Evolutionary conservation across 2,329 filamentous ascomycete species (phyloP), one percentile per base, ranked within the genome.

Genomic region (Pezicula carpinea): DNA sequence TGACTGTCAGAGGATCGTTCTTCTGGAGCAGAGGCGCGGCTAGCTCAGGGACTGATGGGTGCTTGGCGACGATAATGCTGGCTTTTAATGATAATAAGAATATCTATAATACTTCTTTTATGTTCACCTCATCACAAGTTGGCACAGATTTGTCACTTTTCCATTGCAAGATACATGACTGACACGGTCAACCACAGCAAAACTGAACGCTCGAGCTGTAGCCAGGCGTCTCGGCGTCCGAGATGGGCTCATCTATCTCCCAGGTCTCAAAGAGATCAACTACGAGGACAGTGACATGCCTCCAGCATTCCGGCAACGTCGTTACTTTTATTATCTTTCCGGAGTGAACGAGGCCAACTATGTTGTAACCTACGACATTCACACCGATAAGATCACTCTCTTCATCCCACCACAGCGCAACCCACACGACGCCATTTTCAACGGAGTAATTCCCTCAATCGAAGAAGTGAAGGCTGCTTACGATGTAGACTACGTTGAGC

Each of bases 401-500:
- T 93, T 85, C 77, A 81, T 92, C 40, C 86, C 87, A 2, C 78
- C 80, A 22, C 53, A 36, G 56, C 79, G 83, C 53, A 79, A 86
- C 54, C 79, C 77, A 13, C 72, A 71, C 14, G 71, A 76, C 55
- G 71, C 78, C 10, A 76, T 88, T 41, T 89, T 78, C 75, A 79
- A 78, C 58, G 85, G 85, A 14, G 72, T 71, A 29, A 78, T 75
- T 18, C 82, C 82, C 0, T 76, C 73, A 8, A 69, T 73, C 10
- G 75, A 82, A 13, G 80, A 87, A 48, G 84, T 83, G 48, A 69
- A 79, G 54, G 69, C 69, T 2, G 72, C 69, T 46, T 83, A 82
- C 55, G 83, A 92, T 54, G 76, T 92, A 46, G 87, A 92, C 61
- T 74, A 80, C 35, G 87, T 89, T 15, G 75, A 77, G 50, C 85